Percentiles rank a stretch among this genome's conserved stretches.
These are phyloP conservation scores for Helotiales sp. DNA, from an alignment of 2,329 filamentous ascomycete species.

Conservation along the genomic window DNA sequence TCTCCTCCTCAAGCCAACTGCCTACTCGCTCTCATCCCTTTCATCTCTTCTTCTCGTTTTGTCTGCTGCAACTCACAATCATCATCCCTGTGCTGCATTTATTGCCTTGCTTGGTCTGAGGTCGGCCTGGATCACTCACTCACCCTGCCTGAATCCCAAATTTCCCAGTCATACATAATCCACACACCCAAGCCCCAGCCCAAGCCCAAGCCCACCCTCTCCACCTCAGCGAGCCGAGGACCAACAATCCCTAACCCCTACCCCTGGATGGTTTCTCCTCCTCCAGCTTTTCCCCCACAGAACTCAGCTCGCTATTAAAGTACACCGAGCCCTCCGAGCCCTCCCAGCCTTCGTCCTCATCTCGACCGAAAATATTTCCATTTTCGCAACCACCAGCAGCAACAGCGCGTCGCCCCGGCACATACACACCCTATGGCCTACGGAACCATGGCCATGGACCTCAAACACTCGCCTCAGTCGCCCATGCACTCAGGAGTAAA, in stretches of 20 bases:
- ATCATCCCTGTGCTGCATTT: constrained; percentile 2
- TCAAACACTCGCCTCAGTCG: constrained; percentile 38
- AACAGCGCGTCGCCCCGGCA: constrained; percentile 21
- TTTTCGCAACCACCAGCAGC: constrained; percentile 16
- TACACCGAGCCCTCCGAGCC: constrained; percentile 24
- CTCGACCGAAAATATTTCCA: constrained; percentile 37
- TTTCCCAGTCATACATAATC: too few species aligned
- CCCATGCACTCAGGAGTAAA: constrained; percentile 35
- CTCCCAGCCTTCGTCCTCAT: constrained; percentile 31
- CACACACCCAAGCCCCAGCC: too few species aligned
- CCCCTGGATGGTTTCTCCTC: constrained; percentile 11
- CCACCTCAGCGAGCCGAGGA: neutral
- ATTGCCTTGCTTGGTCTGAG: neutral
- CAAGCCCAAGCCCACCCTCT: neutral
- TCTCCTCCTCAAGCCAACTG: neutral
- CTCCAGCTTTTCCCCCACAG: constrained; percentile 21
- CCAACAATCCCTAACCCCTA: neutral
- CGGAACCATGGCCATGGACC: constrained; percentile 36
- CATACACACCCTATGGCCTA: neutral
- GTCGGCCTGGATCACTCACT: constrained; percentile 6
- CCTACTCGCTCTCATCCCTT: neutral
- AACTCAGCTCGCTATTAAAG: constrained; percentile 29
- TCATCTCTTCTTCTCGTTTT: neutral
- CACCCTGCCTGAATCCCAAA: constrained; percentile 14
- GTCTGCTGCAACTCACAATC: neutral